A percentile compares a stretch with the other conserved stretches of the same genome.
Conservation (phyloP, 176 grass and related monocot species). For the Paspalum notatum region DNA sequence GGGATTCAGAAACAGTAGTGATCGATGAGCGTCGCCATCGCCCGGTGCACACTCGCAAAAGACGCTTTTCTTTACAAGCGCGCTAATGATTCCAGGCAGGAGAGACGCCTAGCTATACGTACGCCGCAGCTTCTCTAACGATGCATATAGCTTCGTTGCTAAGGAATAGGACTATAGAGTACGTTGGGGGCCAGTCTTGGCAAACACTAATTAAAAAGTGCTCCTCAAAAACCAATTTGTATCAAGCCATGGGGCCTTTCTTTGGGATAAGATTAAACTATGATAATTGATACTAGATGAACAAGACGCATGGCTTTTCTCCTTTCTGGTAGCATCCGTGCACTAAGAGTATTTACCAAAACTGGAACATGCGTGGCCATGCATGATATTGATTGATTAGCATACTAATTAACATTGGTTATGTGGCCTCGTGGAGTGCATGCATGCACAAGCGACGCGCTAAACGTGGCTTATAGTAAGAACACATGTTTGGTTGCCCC, state of each 20-base stretch:
- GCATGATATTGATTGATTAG: constrained; percentile 3
- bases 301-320: not conserved
- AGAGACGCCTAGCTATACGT: not conserved
- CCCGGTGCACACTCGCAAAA: not conserved
- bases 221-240: not conserved
- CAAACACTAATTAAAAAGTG: not conserved
- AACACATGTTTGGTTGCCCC: too few species aligned
- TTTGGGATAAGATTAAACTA: constrained; percentile 12
- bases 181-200: not conserved
- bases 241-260: not conserved
- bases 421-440: too few species aligned
- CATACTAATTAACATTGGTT: too few species aligned
- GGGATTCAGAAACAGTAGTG: not conserved
- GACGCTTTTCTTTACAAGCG: not conserved
- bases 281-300: not conserved
- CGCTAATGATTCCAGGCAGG: not conserved
- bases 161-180: not conserved
- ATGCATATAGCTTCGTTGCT: not conserved
- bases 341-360: constrained; percentile 29
- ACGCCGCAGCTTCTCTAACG: not conserved
- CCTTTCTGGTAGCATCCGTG: not conserved
- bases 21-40: not conserved
- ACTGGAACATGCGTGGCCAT: not conserved
- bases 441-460: too few species aligned
- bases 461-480: too few species aligned